phyloP scores from a whole-genome alignment of 2,329 filamentous ascomycete genomes.

The Lachnellula willkommii region DNA sequence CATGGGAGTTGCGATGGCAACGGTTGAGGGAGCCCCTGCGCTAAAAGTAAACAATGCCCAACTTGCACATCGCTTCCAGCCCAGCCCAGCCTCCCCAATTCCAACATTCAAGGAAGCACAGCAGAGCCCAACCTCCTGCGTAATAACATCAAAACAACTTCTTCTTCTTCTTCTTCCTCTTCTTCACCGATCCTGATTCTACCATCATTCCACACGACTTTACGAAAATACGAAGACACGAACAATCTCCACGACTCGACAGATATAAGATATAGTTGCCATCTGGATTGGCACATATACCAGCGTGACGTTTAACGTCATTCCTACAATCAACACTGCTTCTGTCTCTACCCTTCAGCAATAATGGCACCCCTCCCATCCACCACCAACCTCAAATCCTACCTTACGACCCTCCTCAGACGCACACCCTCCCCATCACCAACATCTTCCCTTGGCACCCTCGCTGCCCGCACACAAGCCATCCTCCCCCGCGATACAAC shows the following conservation, averaged over 20 bases:
- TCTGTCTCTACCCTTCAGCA: background rate
- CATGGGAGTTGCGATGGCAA: background rate
- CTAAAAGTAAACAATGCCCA: conserved; percentile 3
- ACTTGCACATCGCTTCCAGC: background rate
- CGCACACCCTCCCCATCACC: conserved; percentile 15
- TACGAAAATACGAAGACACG: background rate
- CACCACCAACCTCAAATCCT: conserved; percentile 11
- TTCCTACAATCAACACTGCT: background rate
- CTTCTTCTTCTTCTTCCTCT: background rate
- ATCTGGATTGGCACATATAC: conserved; percentile 8
- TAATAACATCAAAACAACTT: background rate
- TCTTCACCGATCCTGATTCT: background rate
- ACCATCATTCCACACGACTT: background rate
- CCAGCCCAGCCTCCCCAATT: background rate
- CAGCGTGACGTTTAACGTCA: conserved; percentile 9
- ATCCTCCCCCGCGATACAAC: conserved; percentile 14
- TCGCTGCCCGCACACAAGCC: conserved; percentile 8
- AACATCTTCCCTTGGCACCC: conserved; percentile 3
- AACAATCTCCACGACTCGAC: background rate
- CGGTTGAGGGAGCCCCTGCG: background rate
- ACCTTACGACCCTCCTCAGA: conserved; percentile 19
- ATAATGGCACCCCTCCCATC: conserved; percentile 27
- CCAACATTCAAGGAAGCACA: background rate
- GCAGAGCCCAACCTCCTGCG: conserved; percentile 1
- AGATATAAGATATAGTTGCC: background rate